These are phyloP conservation scores for Phanerochaete carnosa DNA, from an alignment of 768 basidiomycete species.

Conservation along the genomic window DNA sequence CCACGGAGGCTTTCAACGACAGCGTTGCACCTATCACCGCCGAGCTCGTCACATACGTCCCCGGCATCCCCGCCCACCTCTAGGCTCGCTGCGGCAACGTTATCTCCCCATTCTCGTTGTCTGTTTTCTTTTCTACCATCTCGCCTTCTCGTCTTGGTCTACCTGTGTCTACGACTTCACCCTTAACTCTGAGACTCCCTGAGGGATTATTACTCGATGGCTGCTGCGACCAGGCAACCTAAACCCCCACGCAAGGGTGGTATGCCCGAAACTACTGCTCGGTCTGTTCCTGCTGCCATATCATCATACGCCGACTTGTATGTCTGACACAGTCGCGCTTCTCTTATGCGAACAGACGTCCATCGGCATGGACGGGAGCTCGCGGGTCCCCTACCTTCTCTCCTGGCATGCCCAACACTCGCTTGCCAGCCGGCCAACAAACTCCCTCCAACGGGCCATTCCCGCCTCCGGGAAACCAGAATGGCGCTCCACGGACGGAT, in stretches of 20 bases:
- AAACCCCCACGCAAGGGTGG: constrained; percentile 61
- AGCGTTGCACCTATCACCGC: constrained; percentile 7
- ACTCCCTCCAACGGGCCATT: constrained; percentile 21
- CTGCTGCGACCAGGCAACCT: constrained; percentile 58
- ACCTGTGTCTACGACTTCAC: constrained; percentile 18
- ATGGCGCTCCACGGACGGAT: constrained; percentile 45
- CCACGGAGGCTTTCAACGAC: constrained; percentile 9
- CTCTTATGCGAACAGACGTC: constrained; percentile 27
- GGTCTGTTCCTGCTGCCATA: constrained; percentile 27
- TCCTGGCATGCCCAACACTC: constrained; percentile 38
- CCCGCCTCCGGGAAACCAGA: constrained; percentile 32
- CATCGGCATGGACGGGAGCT: constrained; percentile 63
- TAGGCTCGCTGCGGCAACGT: constrained; percentile 7
- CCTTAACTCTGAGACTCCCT: constrained; percentile 17
- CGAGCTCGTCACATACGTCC: constrained; percentile 7
- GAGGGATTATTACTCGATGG: constrained; percentile 41
- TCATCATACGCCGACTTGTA: neutral
- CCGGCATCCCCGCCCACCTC: neutral
- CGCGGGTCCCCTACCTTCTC: constrained; percentile 73
- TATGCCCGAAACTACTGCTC: constrained; percentile 46
- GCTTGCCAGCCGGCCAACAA: constrained; percentile 41
- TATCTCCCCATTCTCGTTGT: constrained; percentile 19
- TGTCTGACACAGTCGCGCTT: constrained; percentile 8
- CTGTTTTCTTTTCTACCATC: constrained; percentile 28
- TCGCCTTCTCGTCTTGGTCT: constrained; percentile 25